Evolutionary conservation across 345 rosid genomes (phyloP).

Genomic region (Brassica juncea): DNA sequence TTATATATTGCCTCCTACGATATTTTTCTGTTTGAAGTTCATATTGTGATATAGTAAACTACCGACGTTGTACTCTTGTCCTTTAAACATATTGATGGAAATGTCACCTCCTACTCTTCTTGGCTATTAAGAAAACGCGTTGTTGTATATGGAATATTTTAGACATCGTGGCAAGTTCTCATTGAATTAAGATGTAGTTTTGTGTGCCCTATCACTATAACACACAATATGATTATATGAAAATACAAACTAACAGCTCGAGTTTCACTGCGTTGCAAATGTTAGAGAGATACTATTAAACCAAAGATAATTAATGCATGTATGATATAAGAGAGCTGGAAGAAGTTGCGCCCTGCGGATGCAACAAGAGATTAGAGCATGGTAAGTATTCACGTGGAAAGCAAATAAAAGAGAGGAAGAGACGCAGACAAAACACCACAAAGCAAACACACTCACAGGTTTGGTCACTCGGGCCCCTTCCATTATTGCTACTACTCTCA

Average conservation of each 20-base stretch:
- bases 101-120: slow-evolving; percentile 5
- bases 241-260: neutral
- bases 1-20: neutral
- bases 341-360: slow-evolving; percentile 28
- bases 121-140: neutral
- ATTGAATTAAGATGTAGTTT: neutral
- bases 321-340: slow-evolving; percentile 11
- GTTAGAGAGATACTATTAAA: neutral
- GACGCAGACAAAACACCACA: slow-evolving; percentile 34
- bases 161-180: neutral
- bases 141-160: neutral
- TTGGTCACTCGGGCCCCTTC: slow-evolving; percentile 29
- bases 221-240: neutral
- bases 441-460: slow-evolving; percentile 35
- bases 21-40: neutral
- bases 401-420: slow-evolving; percentile 29
- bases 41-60: neutral
- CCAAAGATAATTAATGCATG: neutral
- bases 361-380: slow-evolving; percentile 31
- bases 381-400: slow-evolving; percentile 29
- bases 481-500: slow-evolving; percentile 30
- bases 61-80: slow-evolving; percentile 23
- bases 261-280: neutral
- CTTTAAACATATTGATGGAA: neutral
- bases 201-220: neutral